Conservation (phyloP, 352 stramenopile genomes). For the Phytophthora hybrid region DNA sequence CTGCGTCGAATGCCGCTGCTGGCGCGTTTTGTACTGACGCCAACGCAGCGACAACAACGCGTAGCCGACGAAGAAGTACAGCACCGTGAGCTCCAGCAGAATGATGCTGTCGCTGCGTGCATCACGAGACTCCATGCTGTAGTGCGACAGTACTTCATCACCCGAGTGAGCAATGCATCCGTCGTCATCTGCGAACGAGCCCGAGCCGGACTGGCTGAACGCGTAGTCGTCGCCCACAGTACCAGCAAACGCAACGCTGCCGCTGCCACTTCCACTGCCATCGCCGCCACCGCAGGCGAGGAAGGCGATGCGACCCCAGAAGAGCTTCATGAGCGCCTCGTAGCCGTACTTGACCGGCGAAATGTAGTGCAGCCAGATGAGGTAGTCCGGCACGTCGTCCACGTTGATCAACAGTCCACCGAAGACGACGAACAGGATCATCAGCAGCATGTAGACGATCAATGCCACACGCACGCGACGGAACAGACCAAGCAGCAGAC, state of each 20-base stretch:
- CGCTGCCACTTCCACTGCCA: slow-evolving; percentile 24
- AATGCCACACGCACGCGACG: slow-evolving; percentile 40
- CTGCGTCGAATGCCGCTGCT: slow-evolving; percentile 11
- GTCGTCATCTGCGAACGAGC: slow-evolving; percentile 26
- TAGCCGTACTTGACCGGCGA: slow-evolving; percentile 57
- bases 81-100: slow-evolving; percentile 45
- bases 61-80: slow-evolving; percentile 50
- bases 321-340: slow-evolving; percentile 53
- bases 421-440: slow-evolving; percentile 54
- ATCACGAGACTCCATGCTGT: slow-evolving; percentile 49
- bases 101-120: slow-evolving; percentile 47
- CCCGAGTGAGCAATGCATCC: slow-evolving; percentile 54
- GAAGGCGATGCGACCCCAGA: slow-evolving; percentile 40
- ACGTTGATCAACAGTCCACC: slow-evolving; percentile 58
- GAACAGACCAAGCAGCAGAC: slow-evolving; percentile 46
- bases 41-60: slow-evolving; percentile 45
- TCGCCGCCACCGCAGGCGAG: slow-evolving; percentile 34
- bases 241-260: slow-evolving; percentile 20
- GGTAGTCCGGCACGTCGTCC: slow-evolving; percentile 55
- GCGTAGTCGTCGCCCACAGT: slow-evolving; percentile 32
- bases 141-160: slow-evolving; percentile 55
- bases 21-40: slow-evolving; percentile 35
- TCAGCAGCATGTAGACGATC: slow-evolving; percentile 41
- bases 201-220: slow-evolving; percentile 30
- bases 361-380: slow-evolving; percentile 72